phyloP scores from a whole-genome alignment of 768 basidiomycete genomes.

The Collybiopsis luxurians region DNA sequence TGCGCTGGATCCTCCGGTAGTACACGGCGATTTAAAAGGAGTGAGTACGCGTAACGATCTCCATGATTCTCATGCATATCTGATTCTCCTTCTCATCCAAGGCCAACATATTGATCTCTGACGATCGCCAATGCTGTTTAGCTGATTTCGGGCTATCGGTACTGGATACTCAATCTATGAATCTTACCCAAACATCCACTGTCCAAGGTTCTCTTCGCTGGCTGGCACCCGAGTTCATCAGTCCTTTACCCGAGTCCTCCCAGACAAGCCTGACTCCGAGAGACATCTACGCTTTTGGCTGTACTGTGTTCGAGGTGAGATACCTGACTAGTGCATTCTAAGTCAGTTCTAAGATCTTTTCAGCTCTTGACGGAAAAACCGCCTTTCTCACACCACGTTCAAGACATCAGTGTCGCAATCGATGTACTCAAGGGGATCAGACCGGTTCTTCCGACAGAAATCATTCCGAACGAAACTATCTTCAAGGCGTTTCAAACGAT shows the following conservation, averaged over 20 bases:
- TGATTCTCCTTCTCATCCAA: conserved; percentile 2
- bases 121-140: conserved; percentile 23
- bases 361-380: conserved; percentile 10
- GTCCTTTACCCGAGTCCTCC: background rate
- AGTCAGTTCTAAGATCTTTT: background rate
- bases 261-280: background rate
- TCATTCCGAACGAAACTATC: background rate
- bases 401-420: conserved; percentile 4
- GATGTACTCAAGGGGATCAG: conserved; percentile 8
- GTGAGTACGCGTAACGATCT: conserved; percentile 18
- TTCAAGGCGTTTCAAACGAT: background rate
- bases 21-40: conserved; percentile 40
- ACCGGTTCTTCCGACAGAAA: conserved; percentile 4
- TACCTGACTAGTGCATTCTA: background rate
- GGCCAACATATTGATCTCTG: conserved; percentile 26
- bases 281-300: conserved; percentile 14
- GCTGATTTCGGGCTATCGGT: conserved; percentile 25
- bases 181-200: background rate
- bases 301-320: conserved; percentile 9
- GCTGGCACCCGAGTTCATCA: conserved; percentile 13
- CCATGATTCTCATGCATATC: background rate
- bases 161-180: background rate
- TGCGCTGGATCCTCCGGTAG: conserved; percentile 32
- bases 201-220: conserved; percentile 11
- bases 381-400: conserved; percentile 4